These are phyloP conservation scores for Neurospora sp. DNA, from an alignment of 495 filamentous ascomycete genomes.

Conservation along the genomic window DNA sequence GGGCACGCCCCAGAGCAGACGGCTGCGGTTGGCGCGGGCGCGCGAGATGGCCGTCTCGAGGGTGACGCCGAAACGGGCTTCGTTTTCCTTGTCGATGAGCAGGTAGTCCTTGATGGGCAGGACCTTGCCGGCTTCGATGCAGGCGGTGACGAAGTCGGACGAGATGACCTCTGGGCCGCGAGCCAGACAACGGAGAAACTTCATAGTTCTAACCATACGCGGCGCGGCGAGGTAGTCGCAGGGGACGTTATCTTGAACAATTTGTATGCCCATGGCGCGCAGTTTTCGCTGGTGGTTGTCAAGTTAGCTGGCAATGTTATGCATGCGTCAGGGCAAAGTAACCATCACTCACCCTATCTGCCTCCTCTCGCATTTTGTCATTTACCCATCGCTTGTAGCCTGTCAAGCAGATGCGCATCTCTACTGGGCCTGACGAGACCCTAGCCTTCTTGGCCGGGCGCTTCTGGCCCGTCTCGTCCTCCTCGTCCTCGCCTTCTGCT, in stretches of 20 bases:
- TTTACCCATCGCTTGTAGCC: slow-evolving; percentile 68
- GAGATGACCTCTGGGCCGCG: slow-evolving; percentile 62
- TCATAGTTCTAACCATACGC: slow-evolving; percentile 73
- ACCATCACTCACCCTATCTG: slow-evolving; percentile 57
- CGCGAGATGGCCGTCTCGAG: slow-evolving; percentile 53
- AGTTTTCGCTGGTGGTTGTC: slow-evolving; percentile 54
- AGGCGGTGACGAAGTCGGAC: slow-evolving; percentile 68
- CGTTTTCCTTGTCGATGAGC: slow-evolving; percentile 59
- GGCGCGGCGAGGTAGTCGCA: slow-evolving; percentile 87
- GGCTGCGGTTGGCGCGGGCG: slow-evolving; percentile 65
- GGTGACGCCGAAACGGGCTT: slow-evolving; percentile 57
- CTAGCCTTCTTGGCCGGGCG: slow-evolving; percentile 52
- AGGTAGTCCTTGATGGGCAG: slow-evolving; percentile 50
- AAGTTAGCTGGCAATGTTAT: slow-evolving; percentile 11
- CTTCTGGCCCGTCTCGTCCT: slow-evolving; percentile 39
- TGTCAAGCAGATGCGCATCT: slow-evolving; percentile 66
- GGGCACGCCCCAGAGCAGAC: slow-evolving; percentile 58
- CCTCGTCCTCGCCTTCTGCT: slow-evolving; percentile 16
- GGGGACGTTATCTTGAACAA: slow-evolving; percentile 60
- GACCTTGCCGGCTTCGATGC: slow-evolving; percentile 47
- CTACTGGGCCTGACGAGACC: slow-evolving; percentile 45
- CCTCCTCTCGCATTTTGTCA: slow-evolving; percentile 58
- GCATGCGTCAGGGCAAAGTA: neutral
- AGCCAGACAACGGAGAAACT: slow-evolving; percentile 83
- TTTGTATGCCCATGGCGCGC: slow-evolving; percentile 70